These are phyloP conservation scores for Coemansia pectinata DNA, from an alignment of 192 early-diverging fungal genomes.

Conservation along the genomic window DNA sequence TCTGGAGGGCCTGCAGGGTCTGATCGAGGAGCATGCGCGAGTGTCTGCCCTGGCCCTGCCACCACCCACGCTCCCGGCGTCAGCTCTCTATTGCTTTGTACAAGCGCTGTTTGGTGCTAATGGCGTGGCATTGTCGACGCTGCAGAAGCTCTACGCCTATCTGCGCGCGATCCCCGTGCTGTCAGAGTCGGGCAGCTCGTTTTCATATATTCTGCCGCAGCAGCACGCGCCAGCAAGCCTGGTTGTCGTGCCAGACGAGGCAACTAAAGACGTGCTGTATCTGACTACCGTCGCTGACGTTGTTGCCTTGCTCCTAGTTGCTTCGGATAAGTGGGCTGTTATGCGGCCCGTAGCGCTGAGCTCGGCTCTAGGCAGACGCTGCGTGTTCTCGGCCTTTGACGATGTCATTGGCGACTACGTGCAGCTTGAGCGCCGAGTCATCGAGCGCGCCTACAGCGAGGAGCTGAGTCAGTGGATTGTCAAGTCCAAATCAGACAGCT, in stretches of 20 bases:
- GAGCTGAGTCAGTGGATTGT: constrained; percentile 27
- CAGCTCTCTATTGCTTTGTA: constrained; percentile 35
- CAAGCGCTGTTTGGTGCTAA: constrained; percentile 22
- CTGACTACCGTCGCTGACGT: constrained; percentile 43
- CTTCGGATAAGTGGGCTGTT: constrained; percentile 23
- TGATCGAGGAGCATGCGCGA: constrained; percentile 34
- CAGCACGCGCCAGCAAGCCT: not conserved
- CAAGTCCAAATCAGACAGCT: constrained; percentile 7
- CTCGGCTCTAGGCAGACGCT: constrained; percentile 25
- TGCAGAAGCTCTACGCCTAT: constrained; percentile 27
- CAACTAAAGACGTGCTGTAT: constrained; percentile 41
- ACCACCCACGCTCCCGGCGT: constrained; percentile 6
- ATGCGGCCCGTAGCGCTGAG: constrained; percentile 28
- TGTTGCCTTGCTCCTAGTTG: constrained; percentile 26
- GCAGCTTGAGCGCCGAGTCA: constrained; percentile 34
- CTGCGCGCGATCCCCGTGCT: constrained; percentile 28
- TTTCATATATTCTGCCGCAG: not conserved
- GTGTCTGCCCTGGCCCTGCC: constrained; percentile 28
- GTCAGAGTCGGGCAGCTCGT: constrained; percentile 5
- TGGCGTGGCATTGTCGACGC: constrained; percentile 18
- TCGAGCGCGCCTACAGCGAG: constrained; percentile 36
- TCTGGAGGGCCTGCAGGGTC: constrained; percentile 16
- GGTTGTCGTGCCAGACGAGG: constrained; percentile 33
- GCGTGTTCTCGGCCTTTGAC: constrained; percentile 45
- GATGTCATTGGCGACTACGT: constrained; percentile 42